Percentiles rank a stretch among this genome's conserved stretches.
Conservation (phyloP, 176 grass and related monocot genomes). For the Hordeum marinum region DNA sequence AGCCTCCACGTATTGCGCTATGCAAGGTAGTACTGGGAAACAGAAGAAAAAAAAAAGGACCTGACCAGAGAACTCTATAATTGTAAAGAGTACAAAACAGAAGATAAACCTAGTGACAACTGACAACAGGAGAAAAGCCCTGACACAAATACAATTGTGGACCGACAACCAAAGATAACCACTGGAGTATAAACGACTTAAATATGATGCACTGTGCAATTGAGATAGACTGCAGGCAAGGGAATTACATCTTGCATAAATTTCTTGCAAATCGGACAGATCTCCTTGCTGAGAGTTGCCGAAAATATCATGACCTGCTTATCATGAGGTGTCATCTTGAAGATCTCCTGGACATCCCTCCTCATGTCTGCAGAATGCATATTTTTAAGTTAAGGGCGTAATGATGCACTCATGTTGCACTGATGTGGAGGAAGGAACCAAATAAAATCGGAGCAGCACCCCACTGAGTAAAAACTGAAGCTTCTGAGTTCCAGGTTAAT, state of each 20-base stretch:
- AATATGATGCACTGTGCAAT: conserved; percentile 48
- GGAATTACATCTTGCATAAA: conserved; percentile 99
- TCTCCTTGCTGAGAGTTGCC: conserved; percentile 97
- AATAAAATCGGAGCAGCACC: conserved; percentile 91
- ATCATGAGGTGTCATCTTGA: conserved; percentile 99
- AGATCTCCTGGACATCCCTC: conserved; percentile 97
- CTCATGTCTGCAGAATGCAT: conserved; percentile 75
- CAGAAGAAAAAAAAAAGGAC: not conserved
- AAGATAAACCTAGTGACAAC: not conserved
- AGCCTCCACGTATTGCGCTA: not conserved
- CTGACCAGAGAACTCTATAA: not conserved
- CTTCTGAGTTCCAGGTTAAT: conserved; percentile 77
- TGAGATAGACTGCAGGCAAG: conserved; percentile 44
- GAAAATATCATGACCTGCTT: conserved; percentile 99
- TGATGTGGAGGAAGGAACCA: conserved; percentile 75
- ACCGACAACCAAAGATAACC: not conserved
- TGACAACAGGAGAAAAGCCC: not conserved
- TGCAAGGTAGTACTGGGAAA: not conserved
- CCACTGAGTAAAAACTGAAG: conserved; percentile 88
- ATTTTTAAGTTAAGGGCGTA: not conserved
- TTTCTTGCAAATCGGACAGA: conserved; percentile 89
- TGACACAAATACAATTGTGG: not conserved
- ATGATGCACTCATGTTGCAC: conserved; percentile 91
- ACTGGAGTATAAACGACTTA: conserved; percentile 17
- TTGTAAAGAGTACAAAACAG: not conserved